Percentiles rank a stretch among this genome's conserved stretches.
Conservation (phyloP, 2,329 filamentous ascomycete genomes). For the Trichoderma sp. region DNA sequence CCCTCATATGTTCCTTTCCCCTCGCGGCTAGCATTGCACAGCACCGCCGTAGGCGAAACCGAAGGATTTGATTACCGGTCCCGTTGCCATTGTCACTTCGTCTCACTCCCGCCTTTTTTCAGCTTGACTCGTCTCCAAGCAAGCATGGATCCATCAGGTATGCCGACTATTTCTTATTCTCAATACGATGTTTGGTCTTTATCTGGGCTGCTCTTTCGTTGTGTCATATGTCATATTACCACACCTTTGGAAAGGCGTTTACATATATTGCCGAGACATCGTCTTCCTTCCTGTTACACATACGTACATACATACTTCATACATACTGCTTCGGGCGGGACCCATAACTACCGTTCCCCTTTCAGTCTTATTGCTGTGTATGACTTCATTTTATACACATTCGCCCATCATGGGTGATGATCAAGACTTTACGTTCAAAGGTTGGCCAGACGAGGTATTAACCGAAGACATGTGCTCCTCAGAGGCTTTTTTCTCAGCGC, state of each 20-base stretch:
- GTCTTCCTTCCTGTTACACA: background rate
- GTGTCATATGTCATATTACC: background rate
- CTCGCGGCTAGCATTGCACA: background rate
- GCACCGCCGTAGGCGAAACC: background rate
- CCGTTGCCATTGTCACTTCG: background rate
- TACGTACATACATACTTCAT: background rate
- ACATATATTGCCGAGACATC: background rate
- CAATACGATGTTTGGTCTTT: background rate
- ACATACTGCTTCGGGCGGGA: background rate
- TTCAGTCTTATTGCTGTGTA: background rate
- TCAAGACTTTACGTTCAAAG: background rate
- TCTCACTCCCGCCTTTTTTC: background rate
- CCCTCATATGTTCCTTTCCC: background rate
- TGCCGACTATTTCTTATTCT: background rate
- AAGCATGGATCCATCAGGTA: constrained; percentile 1
- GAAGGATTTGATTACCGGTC: background rate
- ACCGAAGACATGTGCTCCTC: background rate
- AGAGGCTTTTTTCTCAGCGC: constrained; percentile 14
- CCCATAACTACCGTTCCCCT: background rate
- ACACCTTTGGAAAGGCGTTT: background rate
- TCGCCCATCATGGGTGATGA: background rate
- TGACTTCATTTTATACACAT: background rate
- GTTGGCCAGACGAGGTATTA: background rate
- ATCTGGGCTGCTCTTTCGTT: background rate
- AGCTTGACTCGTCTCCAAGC: background rate